phyloP scores from a whole-genome alignment of 352 stramenopile genomes.

The Pythium rhizo-oryzae region DNA sequence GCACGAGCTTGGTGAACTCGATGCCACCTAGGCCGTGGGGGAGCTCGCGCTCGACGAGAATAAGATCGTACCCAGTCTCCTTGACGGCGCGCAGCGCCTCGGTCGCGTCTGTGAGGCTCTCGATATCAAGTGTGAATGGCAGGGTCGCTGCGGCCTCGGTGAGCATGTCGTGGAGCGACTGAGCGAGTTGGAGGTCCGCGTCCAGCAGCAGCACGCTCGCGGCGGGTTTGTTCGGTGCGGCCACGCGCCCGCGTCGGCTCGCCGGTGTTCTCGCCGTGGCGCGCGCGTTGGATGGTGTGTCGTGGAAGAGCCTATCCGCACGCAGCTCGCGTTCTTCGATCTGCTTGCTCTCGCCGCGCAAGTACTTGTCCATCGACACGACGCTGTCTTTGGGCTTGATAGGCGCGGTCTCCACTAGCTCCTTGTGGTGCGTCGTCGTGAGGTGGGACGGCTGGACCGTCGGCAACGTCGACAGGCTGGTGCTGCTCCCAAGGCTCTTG shows the following conservation, averaged over 20 bases:
- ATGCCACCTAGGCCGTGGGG: constrained; percentile 48
- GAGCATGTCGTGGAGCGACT: constrained; percentile 43
- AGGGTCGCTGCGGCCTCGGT: not conserved
- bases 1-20: constrained; percentile 77
- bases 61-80: constrained; percentile 72
- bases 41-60: constrained; percentile 79
- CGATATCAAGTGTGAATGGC: constrained; percentile 40
- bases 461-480: constrained; percentile 7
- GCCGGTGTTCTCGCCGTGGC: not conserved
- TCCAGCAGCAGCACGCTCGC: constrained; percentile 42
- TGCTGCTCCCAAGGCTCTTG: not conserved
- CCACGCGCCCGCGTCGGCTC: not conserved
- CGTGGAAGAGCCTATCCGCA: constrained; percentile 48
- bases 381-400: constrained; percentile 25
- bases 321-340: constrained; percentile 40
- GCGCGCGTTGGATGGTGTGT: too few relatives aligned
- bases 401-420: not conserved
- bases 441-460: constrained; percentile 1
- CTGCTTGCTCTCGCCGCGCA: constrained; percentile 57
- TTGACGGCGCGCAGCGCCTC: constrained; percentile 59
- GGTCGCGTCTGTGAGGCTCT: constrained; percentile 58
- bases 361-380: constrained; percentile 62
- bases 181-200: constrained; percentile 35
- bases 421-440: constrained; percentile 8
- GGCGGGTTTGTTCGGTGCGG: not conserved